A percentile compares a stretch with the other conserved stretches of the same genome.
Conservation (phyloP, 495 filamentous ascomycete species). For the Neurospora tetrasperma region DNA sequence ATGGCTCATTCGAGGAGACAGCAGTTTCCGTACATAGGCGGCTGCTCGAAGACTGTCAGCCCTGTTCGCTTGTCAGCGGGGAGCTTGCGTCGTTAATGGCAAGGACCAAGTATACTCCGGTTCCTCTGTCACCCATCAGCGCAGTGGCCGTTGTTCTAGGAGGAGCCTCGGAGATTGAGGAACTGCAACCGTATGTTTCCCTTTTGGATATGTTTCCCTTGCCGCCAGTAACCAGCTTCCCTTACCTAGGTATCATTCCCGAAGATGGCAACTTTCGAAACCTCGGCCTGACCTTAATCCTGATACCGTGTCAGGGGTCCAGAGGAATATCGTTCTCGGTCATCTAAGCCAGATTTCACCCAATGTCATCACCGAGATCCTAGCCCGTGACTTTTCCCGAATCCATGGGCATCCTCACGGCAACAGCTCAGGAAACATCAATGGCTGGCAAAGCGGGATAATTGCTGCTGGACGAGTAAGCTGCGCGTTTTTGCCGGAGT, state of each 20-base stretch:
- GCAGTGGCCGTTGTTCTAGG: neutral
- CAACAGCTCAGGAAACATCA: constrained; percentile 35
- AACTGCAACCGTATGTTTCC: neutral
- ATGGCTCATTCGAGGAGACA: constrained; percentile 30
- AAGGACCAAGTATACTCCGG: neutral
- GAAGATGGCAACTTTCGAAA: neutral
- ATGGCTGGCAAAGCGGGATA: constrained; percentile 52
- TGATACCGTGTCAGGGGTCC: constrained; percentile 37
- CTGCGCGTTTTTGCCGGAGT: neutral
- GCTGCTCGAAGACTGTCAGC: neutral
- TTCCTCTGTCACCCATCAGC: neutral
- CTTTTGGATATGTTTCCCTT: neutral
- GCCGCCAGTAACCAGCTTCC: neutral
- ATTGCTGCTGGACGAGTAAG: constrained; percentile 38
- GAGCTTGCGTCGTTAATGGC: neutral
- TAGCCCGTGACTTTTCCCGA: constrained; percentile 65
- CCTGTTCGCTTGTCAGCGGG: neutral
- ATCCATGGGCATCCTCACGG: constrained; percentile 62
- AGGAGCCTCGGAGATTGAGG: neutral
- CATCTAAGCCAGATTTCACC: constrained; percentile 48
- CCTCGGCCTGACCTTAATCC: neutral
- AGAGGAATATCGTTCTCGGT: constrained; percentile 47
- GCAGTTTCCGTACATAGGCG: neutral
- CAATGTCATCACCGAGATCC: constrained; percentile 54
- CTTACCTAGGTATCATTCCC: neutral